These are phyloP conservation scores for Sequoia sempervirens DNA, from an alignment of 75 land plant genomes.

Conservation along the genomic window DNA sequence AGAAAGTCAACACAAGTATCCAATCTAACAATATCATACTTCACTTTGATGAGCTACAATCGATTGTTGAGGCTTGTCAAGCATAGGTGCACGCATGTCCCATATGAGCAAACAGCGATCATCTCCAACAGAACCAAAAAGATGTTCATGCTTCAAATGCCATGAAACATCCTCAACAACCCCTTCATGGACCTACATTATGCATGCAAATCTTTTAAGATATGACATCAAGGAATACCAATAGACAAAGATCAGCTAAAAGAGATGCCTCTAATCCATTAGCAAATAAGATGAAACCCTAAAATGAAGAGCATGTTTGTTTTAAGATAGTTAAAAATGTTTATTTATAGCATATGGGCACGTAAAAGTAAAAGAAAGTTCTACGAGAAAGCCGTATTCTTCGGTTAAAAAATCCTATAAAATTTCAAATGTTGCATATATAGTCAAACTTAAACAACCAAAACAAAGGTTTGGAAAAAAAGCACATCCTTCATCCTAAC, in stretches of 20 bases:
- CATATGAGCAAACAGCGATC: conserved; percentile 82
- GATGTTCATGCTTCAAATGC: conserved; percentile 72
- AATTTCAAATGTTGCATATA: background rate
- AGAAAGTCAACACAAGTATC: background rate
- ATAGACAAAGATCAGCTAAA: background rate
- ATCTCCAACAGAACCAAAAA: conserved; percentile 97
- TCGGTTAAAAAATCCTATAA: background rate
- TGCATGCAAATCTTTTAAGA: background rate
- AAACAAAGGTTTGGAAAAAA: background rate
- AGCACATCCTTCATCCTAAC: background rate
- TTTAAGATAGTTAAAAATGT: background rate
- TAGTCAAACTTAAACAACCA: background rate
- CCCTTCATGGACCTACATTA: conserved; percentile 64
- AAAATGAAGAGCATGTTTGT: background rate
- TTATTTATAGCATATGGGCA: background rate
- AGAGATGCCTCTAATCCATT: background rate
- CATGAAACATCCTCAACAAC: conserved; percentile 95
- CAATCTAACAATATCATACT: conserved; percentile 32
- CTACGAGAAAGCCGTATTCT: background rate
- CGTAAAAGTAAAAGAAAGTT: background rate
- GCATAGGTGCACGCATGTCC: conserved; percentile 58
- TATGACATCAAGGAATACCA: background rate
- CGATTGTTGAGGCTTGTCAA: conserved; percentile 49
- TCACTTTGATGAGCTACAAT: conserved; percentile 77
- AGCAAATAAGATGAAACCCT: background rate